Evolutionary conservation across 1,139 yeast genomes (phyloP).

Genomic region (Candida mesenterica): DNA sequence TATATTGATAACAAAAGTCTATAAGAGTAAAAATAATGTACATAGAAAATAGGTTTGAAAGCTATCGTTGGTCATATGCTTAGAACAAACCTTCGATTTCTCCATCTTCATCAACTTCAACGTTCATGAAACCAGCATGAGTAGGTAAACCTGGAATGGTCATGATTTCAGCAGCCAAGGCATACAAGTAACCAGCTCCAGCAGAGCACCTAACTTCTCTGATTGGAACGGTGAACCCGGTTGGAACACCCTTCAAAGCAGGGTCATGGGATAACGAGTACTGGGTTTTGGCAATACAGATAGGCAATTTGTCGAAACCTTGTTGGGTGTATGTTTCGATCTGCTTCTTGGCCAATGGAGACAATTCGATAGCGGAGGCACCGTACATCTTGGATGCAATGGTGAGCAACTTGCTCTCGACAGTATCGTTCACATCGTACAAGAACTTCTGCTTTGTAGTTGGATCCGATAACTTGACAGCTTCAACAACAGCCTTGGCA

Average conservation of each 20-base stretch:
- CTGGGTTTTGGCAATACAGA: slow-evolving; percentile 83
- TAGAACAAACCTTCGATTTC: slow-evolving; percentile 77
- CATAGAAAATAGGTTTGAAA: not conserved
- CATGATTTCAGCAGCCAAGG: slow-evolving; percentile 79
- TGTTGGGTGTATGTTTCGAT: slow-evolving; percentile 64
- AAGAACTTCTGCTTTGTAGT: slow-evolving; percentile 49
- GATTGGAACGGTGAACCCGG: slow-evolving; percentile 74
- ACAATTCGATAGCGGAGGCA: slow-evolving; percentile 64
- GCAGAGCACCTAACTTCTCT: slow-evolving; percentile 78
- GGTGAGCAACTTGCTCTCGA: slow-evolving; percentile 61
- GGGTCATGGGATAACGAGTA: slow-evolving; percentile 82
- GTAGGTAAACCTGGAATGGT: slow-evolving; percentile 85
- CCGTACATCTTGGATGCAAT: slow-evolving; percentile 79
- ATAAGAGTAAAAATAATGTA: not conserved
- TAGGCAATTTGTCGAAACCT: slow-evolving; percentile 73
- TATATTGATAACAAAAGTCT: not conserved
- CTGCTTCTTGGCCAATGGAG: slow-evolving; percentile 65
- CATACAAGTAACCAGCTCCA: slow-evolving; percentile 83
- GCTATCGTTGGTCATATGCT: not conserved
- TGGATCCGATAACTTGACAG: slow-evolving; percentile 39
- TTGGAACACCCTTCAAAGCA: slow-evolving; percentile 77
- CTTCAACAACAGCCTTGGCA: slow-evolving; percentile 67
- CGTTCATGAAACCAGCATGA: slow-evolving; percentile 82
- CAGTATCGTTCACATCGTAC: slow-evolving; percentile 58
- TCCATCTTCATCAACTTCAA: slow-evolving; percentile 75